phyloP scores from a whole-genome alignment of 1,284 basidiomycete species.

The Cystobasidiaceae sp. region DNA sequence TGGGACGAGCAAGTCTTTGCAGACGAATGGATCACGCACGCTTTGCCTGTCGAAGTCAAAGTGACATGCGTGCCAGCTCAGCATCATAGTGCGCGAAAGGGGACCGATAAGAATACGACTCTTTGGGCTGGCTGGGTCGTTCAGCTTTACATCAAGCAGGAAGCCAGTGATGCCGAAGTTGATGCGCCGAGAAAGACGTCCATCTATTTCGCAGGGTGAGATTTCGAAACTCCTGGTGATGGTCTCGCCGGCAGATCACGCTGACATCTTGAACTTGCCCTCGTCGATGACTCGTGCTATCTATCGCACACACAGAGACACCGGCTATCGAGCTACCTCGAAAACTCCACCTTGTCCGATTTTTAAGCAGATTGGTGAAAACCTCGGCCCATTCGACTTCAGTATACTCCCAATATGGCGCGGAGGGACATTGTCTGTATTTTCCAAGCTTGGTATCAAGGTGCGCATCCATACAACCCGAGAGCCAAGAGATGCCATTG shows the following conservation, averaged over 20 bases:
- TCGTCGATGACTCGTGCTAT: no score
- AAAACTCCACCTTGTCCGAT: slow-evolving; percentile 25
- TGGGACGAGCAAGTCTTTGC: slow-evolving; percentile 38
- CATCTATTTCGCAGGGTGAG: slow-evolving; percentile 35
- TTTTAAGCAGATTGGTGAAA: slow-evolving; percentile 39
- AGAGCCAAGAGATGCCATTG: no score
- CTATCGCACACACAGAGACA: slow-evolving; percentile 7
- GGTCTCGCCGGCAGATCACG: neutral
- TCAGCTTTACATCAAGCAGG: slow-evolving; percentile 29
- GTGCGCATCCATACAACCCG: slow-evolving; percentile 26
- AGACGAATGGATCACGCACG: slow-evolving; percentile 9
- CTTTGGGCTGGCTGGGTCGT: slow-evolving; percentile 44
- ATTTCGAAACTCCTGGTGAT: neutral
- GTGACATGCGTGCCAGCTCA: slow-evolving; percentile 44
- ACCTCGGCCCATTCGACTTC: slow-evolving; percentile 42
- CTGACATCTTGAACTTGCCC: neutral
- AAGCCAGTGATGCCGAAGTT: neutral
- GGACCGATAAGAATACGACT: slow-evolving; percentile 38
- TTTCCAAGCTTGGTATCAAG: slow-evolving; percentile 38
- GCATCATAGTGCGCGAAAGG: slow-evolving; percentile 41
- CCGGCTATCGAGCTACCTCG: slow-evolving; percentile 18
- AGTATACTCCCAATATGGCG: slow-evolving; percentile 44
- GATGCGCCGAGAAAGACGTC: slow-evolving; percentile 15
- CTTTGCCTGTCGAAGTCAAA: slow-evolving; percentile 3
- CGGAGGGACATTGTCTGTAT: slow-evolving; percentile 42